Base-by-base conservation (phyloP, 1,284 basidiomycete species). In the Xanthoconium separans region DNA sequence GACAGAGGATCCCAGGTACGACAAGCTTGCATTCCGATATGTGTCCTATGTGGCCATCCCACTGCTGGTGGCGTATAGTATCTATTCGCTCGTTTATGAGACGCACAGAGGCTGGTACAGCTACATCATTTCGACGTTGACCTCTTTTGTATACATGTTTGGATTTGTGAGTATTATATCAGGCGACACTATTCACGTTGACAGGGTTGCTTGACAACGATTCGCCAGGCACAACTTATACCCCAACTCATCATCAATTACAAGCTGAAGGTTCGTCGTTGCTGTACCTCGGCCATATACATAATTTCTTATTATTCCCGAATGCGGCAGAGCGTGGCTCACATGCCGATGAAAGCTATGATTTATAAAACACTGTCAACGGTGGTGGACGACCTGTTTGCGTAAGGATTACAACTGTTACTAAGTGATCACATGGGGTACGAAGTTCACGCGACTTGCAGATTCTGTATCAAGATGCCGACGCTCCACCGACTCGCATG, bases 291-390 rank as follows among this genome's bases (percentile, higher is more conserved):
- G 27, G 6, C 7, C 27, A 4, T 57, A 30, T 56, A 54, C 57
- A 48, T 62, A 50, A 9, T 45, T 12, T 20, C 42, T 47, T 48
- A 60, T 54, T 46, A 70, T 59, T 53, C 55, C 56, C 45, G 52
- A 41, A 52, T 24, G 12, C n/a, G 50, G 33, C 72, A 90, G 85
- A 90, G 85, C 66, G 92, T 94, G 37, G 87, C 93, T 37, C 93
- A 95, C 68, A 93, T 95, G 87, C 92, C 91, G 11, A 93, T 95
- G 86, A 97, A 95, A 73, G 92, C 95, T 4, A 95, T 98, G 89
- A 86, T 95, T 59, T 98, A 93, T 80, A 97, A 97, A 77, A 89
- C 91, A 3, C 75, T 95, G 47, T 89, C 87, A 30, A 93, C 92
- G 2, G 89, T 93, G 51, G 91, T 97, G 31, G 95, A 98, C 73